Evolutionary conservation across 1,284 basidiomycete genomes (phyloP).

Genomic region (Melampsora abietis-canadensis): DNA sequence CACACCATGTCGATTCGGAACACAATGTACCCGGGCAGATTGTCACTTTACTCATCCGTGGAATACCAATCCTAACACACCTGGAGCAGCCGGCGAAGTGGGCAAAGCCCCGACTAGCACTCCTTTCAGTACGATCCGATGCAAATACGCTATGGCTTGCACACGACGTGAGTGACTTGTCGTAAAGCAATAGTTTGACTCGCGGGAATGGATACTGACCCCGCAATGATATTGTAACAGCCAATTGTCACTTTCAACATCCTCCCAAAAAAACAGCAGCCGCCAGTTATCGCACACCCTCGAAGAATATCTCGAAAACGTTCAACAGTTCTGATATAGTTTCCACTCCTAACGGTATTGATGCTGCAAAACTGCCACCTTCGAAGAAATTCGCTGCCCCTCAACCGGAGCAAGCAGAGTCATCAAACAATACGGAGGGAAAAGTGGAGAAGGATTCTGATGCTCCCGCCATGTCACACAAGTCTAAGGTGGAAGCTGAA

Average conservation of each 20-base stretch:
- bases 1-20: slow-evolving; percentile 35
- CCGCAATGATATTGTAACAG: background rate
- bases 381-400: slow-evolving; percentile 13
- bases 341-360: background rate
- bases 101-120: slow-evolving; percentile 2
- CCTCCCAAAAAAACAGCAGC: slow-evolving; percentile 11
- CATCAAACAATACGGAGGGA: background rate
- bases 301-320: slow-evolving; percentile 39
- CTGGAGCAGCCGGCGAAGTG: background rate
- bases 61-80: slow-evolving; percentile 14
- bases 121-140: background rate
- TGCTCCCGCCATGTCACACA: background rate
- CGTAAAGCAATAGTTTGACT: background rate
- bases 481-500: background rate
- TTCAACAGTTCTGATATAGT: slow-evolving; percentile 13
- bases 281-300: background rate
- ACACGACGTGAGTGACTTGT: background rate
- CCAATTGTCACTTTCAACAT: slow-evolving; percentile 36
- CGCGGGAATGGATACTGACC: slow-evolving; percentile 13
- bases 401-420: background rate
- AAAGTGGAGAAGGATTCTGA: background rate
- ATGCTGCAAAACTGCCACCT: slow-evolving; percentile 9
- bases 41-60: slow-evolving; percentile 33
- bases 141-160: slow-evolving; percentile 3
- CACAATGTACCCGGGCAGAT: slow-evolving; percentile 32